Conservation (phyloP, 2,329 filamentous ascomycete species). For the Lomentospora prolificans region DNA sequence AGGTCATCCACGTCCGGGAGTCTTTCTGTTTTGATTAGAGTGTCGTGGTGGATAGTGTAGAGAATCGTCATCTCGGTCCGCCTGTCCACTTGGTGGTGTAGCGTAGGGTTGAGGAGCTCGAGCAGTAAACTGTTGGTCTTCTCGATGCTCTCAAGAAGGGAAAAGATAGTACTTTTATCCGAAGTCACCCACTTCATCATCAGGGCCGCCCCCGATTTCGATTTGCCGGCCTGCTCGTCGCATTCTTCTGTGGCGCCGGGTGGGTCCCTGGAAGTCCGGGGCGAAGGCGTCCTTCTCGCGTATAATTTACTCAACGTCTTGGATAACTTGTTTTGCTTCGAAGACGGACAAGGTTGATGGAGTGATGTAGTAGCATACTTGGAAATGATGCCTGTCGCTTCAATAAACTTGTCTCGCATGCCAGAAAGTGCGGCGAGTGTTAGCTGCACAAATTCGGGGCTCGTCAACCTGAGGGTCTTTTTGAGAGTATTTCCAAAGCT, state of each 20-base stretch:
- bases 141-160: not conserved
- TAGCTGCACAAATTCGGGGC: not conserved
- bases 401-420: not conserved
- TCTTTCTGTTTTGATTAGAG: not conserved
- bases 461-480: not conserved
- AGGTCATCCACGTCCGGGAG: not conserved
- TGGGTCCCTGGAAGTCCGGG: not conserved
- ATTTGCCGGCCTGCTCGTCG: not conserved
- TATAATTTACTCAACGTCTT: not conserved
- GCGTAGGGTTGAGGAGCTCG: not conserved
- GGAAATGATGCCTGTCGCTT: not conserved
- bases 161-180: not conserved
- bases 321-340: not conserved
- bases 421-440: not conserved
- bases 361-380: not conserved
- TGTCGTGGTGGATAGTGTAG: not conserved
- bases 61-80: not conserved
- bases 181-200: not conserved
- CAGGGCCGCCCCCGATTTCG: not conserved
- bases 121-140: not conserved
- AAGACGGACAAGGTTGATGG: not conserved
- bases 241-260: not conserved
- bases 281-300: not conserved
- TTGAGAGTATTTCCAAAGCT: not conserved
- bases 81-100: not conserved